A percentile compares a stretch with the other conserved stretches of the same genome.
These are phyloP conservation scores for Dactylis glomerata DNA, from an alignment of 176 grass and related monocot genomes.

Conservation along the genomic window DNA sequence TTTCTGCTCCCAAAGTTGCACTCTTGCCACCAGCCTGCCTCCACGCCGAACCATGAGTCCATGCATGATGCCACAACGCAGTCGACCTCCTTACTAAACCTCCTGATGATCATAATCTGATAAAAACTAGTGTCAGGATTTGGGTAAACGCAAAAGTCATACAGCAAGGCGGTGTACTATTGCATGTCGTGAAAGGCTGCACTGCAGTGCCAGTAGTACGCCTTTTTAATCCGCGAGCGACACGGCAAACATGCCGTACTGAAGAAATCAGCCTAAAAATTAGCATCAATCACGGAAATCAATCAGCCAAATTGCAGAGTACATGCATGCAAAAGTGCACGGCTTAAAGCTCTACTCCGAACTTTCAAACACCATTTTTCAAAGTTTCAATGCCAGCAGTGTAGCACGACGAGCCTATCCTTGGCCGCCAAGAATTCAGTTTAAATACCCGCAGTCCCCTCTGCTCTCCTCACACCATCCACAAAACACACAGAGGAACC, in stretches of 20 bases:
- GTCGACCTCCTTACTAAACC: too few species aligned
- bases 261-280: background rate
- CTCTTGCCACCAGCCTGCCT: background rate
- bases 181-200: background rate
- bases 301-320: conserved; percentile 18
- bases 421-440: conserved; percentile 35
- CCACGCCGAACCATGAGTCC: background rate
- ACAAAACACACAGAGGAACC: background rate
- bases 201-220: background rate
- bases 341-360: background rate
- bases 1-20: conserved; percentile 19
- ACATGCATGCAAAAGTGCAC: conserved; percentile 4
- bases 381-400: background rate
- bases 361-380: conserved; percentile 31
- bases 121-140: background rate
- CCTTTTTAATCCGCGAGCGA: background rate
- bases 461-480: background rate
- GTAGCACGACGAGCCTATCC: background rate
- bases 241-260: background rate
- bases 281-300: conserved; percentile 42
- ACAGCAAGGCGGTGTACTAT: background rate
- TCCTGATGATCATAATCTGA: background rate
- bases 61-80: too few species aligned
- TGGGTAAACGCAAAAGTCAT: conserved; percentile 22
- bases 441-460: conserved; percentile 13